These are phyloP conservation scores for Pseudogymnoascus sp. DNA, from an alignment of 2,329 filamentous ascomycete species.

Conservation along the genomic window DNA sequence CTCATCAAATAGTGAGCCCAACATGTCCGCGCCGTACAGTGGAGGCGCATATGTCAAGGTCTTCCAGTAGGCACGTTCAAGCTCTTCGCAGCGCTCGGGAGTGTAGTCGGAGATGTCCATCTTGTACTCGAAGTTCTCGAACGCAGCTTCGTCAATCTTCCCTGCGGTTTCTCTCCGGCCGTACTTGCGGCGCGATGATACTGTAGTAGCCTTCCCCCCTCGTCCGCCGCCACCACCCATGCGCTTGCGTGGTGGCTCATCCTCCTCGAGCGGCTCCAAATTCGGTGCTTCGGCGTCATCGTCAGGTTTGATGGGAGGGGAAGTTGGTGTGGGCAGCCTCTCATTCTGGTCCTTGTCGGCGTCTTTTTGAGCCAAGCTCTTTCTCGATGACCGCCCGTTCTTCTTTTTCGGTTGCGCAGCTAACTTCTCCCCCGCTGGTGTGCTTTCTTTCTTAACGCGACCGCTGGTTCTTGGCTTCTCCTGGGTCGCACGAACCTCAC, in stretches of 20 bases:
- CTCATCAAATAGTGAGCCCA: constrained; percentile 88
- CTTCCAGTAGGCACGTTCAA: constrained; percentile 95
- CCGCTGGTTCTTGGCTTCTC: constrained; percentile 25
- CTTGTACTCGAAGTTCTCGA: constrained; percentile 83
- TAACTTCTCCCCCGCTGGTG: constrained; percentile 17
- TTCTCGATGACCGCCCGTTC: constrained; percentile 18
- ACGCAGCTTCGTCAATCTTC: constrained; percentile 79
- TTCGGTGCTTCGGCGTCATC: constrained; percentile 30
- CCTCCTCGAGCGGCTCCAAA: constrained; percentile 34
- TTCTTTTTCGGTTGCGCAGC: constrained; percentile 16
- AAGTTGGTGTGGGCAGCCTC: constrained; percentile 45
- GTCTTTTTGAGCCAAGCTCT: constrained; percentile 18
- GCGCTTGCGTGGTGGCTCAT: constrained; percentile 36
- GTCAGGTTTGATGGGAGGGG: constrained; percentile 37
- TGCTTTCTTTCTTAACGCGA: constrained; percentile 39
- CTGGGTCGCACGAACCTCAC: constrained; percentile 57
- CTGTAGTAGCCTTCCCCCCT: constrained; percentile 52
- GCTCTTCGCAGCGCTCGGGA: constrained; percentile 81
- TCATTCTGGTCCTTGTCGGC: constrained; percentile 22
- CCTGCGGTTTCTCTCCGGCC: constrained; percentile 70
- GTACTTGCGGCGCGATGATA: constrained; percentile 79
- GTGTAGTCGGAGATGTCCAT: constrained; percentile 85
- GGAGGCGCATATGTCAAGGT: constrained; percentile 90
- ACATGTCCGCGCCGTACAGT: constrained; percentile 93
- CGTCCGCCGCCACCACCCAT: constrained; percentile 35